These are phyloP conservation scores for Shiraia sp. DNA, from an alignment of 2,329 filamentous ascomycete genomes.

Conservation along the genomic window DNA sequence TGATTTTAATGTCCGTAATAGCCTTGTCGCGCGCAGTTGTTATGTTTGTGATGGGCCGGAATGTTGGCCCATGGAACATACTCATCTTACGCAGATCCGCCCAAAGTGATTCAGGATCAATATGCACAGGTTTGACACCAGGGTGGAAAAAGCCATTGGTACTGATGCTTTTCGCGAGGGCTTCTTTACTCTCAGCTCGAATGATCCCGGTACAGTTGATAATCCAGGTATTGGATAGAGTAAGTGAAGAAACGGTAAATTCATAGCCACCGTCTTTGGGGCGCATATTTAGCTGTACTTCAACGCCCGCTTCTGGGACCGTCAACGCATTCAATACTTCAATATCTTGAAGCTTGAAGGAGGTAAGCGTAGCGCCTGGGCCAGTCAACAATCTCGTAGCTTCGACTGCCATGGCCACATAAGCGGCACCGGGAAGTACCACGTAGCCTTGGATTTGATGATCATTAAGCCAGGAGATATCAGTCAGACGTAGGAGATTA, in stretches of 20 bases:
- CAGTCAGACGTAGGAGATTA: conserved; percentile 44
- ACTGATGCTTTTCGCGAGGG: not conserved
- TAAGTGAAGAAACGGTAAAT: conserved; percentile 3
- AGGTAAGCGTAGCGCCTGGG: conserved; percentile 3
- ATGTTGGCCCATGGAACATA: conserved; percentile 16
- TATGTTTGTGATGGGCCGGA: conserved; percentile 10
- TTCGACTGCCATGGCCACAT: conserved; percentile 51
- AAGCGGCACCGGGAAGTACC: conserved; percentile 52
- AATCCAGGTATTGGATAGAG: conserved; percentile 1
- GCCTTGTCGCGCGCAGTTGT: not conserved
- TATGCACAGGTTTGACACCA: conserved; percentile 2
- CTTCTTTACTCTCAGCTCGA: not conserved
- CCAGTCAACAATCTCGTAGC: conserved; percentile 28
- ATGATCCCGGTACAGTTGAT: conserved; percentile 3
- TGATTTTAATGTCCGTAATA: conserved; percentile 1
- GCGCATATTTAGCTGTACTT: conserved; percentile 9
- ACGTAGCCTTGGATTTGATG: conserved; percentile 43
- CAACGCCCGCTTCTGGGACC: conserved; percentile 20
- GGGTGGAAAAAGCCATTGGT: not conserved
- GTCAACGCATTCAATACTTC: conserved; percentile 21
- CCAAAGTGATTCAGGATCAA: conserved; percentile 26
- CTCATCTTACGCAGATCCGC: conserved; percentile 48
- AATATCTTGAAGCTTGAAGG: conserved; percentile 20
- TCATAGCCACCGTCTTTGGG: conserved; percentile 4
- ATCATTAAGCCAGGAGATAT: conserved; percentile 52